Base-by-base conservation (phyloP, 805 yeast species). In the Kodamaea nitidulidarum region DNA sequence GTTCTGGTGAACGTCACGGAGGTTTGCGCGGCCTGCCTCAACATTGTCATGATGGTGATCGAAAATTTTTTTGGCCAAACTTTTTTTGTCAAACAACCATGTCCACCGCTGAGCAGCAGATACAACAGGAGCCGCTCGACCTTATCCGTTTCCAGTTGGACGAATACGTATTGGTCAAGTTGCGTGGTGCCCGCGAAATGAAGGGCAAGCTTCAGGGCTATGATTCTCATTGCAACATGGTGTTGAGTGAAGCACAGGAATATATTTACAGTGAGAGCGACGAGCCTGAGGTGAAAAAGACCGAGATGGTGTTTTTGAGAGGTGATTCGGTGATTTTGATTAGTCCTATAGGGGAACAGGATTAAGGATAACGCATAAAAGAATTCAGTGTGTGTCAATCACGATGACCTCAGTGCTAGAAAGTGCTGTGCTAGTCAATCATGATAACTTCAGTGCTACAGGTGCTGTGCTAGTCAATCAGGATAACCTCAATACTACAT, bases 251-350 rank as follows among this genome's bases (percentile, higher is more conserved):
- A 52, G 96, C 95, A 6, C 76, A 74, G 39, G 99, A 93, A 57
- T 85, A 84, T 1, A 79, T 90, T 27, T 86, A 76, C 58, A 69
- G 70, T 27, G 76, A 71, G 3, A 51, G 45, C n/a, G 75, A 65
- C 3, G 56, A 71, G 33, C 65, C 67, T 2, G 52, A 47, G n/a
- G 66, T 65, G 25, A 84, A 80, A 54, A 73, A 74, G 45, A 75
- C 88, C 12, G 96, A 87, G 40, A 86, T 93, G 88, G 80, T 93
- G 31, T 91, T 91, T 64, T 90, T 93, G 11, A 81, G 99, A 67
- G 99, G 99, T n/a, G 98, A 93, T 63, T 81, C 95, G 2, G 98
- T 93, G 32, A 87, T 95, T 36, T 73, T 90, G 50, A 81, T 93
- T 39, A 80, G 84, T 39, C 71, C 74, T 5, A 27, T 27, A 7